Conservation (phyloP, 2,329 filamentous ascomycete genomes). For the Lasiodiplodia gonubiensis region DNA sequence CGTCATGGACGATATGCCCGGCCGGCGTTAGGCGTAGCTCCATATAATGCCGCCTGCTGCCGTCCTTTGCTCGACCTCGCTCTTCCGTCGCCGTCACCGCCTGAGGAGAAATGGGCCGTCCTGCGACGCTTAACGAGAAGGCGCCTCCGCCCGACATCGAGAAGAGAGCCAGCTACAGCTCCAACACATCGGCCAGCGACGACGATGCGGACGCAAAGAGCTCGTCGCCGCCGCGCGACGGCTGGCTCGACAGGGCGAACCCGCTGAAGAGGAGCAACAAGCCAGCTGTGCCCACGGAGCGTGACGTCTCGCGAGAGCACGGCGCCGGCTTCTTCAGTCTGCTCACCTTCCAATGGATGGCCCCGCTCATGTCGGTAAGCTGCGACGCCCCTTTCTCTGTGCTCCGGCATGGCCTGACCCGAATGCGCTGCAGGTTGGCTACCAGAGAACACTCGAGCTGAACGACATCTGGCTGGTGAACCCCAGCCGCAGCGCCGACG, state of each 20-base stretch:
- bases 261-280: conserved; percentile 55
- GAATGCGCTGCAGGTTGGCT: conserved; percentile 67
- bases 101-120: conserved; percentile 34
- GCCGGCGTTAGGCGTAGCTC: conserved; percentile 25
- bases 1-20: conserved; percentile 8
- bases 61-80: neutral
- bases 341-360: conserved; percentile 89
- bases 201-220: conserved; percentile 35
- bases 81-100: neutral
- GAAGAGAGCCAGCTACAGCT: conserved; percentile 35
- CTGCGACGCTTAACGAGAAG: conserved; percentile 40
- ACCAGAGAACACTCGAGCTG: conserved; percentile 79
- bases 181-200: conserved; percentile 38
- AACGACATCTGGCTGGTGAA: conserved; percentile 92
- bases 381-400: conserved; percentile 6
- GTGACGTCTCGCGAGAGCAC: conserved; percentile 69
- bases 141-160: conserved; percentile 28
- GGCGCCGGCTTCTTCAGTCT: conserved; percentile 74
- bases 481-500: conserved; percentile 73
- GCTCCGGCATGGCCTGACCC: neutral
- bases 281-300: conserved; percentile 62
- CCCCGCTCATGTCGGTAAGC: conserved; percentile 71
- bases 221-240: neutral
- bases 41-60: conserved; percentile 20
- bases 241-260: conserved; percentile 65